These are phyloP conservation scores for Kurtzmaniella fragi DNA, from an alignment of 805 yeast genomes.

Conservation along the genomic window DNA sequence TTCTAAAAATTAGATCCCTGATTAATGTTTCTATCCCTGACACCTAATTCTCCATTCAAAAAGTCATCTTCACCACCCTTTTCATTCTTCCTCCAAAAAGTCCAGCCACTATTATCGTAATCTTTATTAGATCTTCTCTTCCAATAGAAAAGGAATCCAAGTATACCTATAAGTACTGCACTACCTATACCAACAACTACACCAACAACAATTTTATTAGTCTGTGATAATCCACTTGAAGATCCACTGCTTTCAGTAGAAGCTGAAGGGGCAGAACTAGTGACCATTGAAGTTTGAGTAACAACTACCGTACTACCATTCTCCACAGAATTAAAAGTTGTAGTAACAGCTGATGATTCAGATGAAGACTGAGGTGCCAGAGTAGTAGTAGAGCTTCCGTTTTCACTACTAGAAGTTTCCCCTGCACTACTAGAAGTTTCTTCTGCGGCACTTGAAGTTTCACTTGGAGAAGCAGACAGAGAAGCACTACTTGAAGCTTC, in stretches of 20 bases:
- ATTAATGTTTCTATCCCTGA: constrained; percentile 43
- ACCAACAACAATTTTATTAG: constrained; percentile 42
- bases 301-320: constrained; percentile 35
- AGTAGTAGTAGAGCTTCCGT: neutral
- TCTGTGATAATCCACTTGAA: constrained; percentile 29
- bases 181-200: constrained; percentile 47
- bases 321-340: constrained; percentile 29
- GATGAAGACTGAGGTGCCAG: too few relatives aligned
- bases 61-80: constrained; percentile 37
- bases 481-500: constrained; percentile 5
- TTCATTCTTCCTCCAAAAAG: constrained; percentile 45
- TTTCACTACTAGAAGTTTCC: neutral
- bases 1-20: constrained; percentile 42
- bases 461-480: constrained; percentile 5
- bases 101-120: constrained; percentile 35
- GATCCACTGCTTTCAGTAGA: constrained; percentile 11
- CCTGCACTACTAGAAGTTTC: neutral
- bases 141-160: constrained; percentile 28
- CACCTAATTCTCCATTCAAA: constrained; percentile 43
- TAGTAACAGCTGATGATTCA: constrained; percentile 6
- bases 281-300: constrained; percentile 31
- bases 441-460: neutral
- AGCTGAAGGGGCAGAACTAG: constrained; percentile 19
- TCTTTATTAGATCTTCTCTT: constrained; percentile 28
- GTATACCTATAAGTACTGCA: constrained; percentile 30